Percentiles rank a stretch among this genome's conserved stretches.
These are phyloP conservation scores for Erythrophleum ivorense DNA, from an alignment of 331 rosid genomes.

Conservation along the genomic window DNA sequence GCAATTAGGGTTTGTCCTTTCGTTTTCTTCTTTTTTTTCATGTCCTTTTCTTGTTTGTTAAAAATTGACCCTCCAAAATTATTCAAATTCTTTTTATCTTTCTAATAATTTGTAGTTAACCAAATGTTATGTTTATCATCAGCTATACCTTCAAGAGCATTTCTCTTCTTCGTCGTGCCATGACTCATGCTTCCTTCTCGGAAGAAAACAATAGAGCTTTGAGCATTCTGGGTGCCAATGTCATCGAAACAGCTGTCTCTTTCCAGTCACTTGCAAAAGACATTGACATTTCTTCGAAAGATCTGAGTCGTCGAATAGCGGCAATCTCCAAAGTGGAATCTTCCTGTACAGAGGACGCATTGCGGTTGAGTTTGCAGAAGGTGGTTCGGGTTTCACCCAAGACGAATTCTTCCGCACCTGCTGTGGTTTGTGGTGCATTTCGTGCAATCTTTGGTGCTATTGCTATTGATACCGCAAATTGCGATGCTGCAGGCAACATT, in stretches of 20 bases:
- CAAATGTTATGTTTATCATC: background rate
- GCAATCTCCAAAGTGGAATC: slow-evolving; percentile 56
- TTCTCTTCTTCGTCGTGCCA: slow-evolving; percentile 72
- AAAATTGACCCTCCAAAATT: background rate
- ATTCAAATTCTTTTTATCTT: background rate
- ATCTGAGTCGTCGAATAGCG: slow-evolving; percentile 50
- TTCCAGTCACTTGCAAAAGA: slow-evolving; percentile 45
- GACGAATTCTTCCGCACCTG: slow-evolving; percentile 63
- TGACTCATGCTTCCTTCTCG: slow-evolving; percentile 86
- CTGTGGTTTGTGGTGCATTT: slow-evolving; percentile 71
- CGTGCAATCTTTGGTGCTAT: slow-evolving; percentile 80
- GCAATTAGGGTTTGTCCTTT: slow-evolving; percentile 50
- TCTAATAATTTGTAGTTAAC: background rate
- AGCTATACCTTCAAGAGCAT: slow-evolving; percentile 59
- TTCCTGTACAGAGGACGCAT: slow-evolving; percentile 64
- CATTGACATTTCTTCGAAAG: slow-evolving; percentile 62
- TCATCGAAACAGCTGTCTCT: slow-evolving; percentile 57
- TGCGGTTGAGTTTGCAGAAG: slow-evolving; percentile 60
- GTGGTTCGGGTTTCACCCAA: slow-evolving; percentile 70
- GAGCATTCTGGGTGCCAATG: slow-evolving; percentile 58
- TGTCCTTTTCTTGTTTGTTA: background rate
- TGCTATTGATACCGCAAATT: slow-evolving; percentile 57
- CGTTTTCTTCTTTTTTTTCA: background rate
- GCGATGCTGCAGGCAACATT: slow-evolving; percentile 59
- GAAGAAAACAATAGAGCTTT: slow-evolving; percentile 78